phyloP scores from a whole-genome alignment of 805 yeast species.

The Ogataea ramenticola region DNA sequence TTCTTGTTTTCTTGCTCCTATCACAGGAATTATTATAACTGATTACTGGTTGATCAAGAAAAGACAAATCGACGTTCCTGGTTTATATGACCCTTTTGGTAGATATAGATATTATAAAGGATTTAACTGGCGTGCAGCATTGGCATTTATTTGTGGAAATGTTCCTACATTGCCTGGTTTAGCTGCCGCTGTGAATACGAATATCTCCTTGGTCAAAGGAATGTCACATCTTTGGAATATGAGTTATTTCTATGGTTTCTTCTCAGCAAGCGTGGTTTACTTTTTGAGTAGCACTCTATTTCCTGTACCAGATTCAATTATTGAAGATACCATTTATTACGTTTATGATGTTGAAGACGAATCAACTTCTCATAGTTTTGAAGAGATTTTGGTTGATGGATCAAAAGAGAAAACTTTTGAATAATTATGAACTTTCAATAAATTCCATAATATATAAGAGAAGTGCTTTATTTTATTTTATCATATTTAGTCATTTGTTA shows the following conservation, averaged over 20 bases:
- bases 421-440: background rate
- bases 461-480: too few species aligned
- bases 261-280: constrained; percentile 21
- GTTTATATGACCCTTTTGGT: constrained; percentile 24
- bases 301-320: constrained; percentile 7
- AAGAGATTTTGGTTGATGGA: constrained; percentile 1
- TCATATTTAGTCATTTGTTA: too few species aligned
- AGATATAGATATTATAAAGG: constrained; percentile 37
- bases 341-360: constrained; percentile 1
- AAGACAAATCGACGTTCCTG: constrained; percentile 27
- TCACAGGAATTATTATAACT: constrained; percentile 29
- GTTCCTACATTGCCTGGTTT: constrained; percentile 34
- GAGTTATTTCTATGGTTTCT: constrained; percentile 23
- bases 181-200: constrained; percentile 23
- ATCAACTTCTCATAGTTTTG: constrained; percentile 3
- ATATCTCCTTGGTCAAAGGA: constrained; percentile 13
- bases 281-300: constrained; percentile 12
- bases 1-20: constrained; percentile 31
- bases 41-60: constrained; percentile 34
- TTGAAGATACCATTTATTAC: constrained; percentile 5
- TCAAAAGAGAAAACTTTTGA: constrained; percentile 1
- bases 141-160: constrained; percentile 31
- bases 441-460: too few species aligned
- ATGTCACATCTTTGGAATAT: constrained; percentile 24
- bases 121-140: constrained; percentile 34